Conservation (phyloP, 2,329 filamentous ascomycete genomes). For the Cladobotryum mycophilum region DNA sequence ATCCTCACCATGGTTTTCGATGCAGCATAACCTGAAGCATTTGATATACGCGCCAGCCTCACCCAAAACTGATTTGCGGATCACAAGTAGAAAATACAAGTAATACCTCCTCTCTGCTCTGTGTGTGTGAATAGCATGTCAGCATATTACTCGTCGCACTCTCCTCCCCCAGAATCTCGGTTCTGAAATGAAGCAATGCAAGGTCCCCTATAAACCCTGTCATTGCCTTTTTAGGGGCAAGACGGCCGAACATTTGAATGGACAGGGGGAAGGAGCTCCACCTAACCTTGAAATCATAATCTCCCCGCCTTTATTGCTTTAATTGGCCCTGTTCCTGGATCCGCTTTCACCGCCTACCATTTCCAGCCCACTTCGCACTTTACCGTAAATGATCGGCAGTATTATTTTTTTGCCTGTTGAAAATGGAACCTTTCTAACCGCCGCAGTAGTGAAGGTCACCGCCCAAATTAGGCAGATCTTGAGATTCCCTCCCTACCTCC, state of each 20-base stretch:
- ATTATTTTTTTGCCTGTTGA: background rate
- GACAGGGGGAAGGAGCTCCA: background rate
- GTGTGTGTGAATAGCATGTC: background rate
- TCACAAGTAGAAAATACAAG: too few species aligned
- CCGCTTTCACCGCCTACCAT: background rate
- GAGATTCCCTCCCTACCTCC: background rate
- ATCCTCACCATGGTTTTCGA: too few species aligned
- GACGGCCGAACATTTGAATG: background rate
- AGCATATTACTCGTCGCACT: background rate
- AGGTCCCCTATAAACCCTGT: background rate
- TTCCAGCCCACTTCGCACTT: background rate
- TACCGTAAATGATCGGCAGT: background rate
- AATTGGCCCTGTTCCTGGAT: background rate
- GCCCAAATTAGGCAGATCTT: background rate
- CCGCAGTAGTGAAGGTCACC: background rate
- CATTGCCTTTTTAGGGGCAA: background rate
- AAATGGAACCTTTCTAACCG: background rate
- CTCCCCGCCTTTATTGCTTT: too few species aligned
- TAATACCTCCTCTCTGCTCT: background rate
- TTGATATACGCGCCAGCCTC: too few species aligned
- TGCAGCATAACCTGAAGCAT: too few species aligned
- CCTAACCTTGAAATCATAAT: too few species aligned
- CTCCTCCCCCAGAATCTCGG: constrained; percentile 6
- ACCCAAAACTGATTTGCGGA: too few species aligned
- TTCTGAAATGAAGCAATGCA: background rate